Percentiles rank a stretch among this genome's conserved stretches.
Conservation (phyloP, 2,329 filamentous ascomycete genomes). For the Lomentospora prolificans region DNA sequence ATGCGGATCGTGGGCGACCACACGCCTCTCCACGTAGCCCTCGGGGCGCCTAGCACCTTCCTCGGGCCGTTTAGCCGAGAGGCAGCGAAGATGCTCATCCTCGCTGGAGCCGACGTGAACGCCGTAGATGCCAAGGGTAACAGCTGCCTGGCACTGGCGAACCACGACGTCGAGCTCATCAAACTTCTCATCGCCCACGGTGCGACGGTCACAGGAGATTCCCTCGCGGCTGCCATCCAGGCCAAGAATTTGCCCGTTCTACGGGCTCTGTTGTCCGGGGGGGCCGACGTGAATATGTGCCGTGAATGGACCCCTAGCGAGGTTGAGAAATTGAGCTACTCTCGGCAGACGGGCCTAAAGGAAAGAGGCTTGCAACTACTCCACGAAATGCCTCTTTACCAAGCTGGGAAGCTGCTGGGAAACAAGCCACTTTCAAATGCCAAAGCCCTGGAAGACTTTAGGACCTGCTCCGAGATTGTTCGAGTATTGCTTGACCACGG, state of each 20-base stretch:
- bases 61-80: slow-evolving; percentile 10
- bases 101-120: slow-evolving; percentile 9
- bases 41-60: not conserved
- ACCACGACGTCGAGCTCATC: slow-evolving; percentile 6
- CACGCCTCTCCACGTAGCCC: slow-evolving; percentile 10
- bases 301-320: slow-evolving; percentile 4
- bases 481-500: slow-evolving; percentile 16
- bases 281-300: slow-evolving; percentile 11
- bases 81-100: slow-evolving; percentile 12
- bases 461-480: too few species aligned
- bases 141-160: slow-evolving; percentile 10
- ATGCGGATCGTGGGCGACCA: not conserved
- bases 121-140: slow-evolving; percentile 7
- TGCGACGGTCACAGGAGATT: slow-evolving; percentile 9
- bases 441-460: too few species aligned
- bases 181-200: slow-evolving; percentile 8
- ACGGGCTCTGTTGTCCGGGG: slow-evolving; percentile 11
- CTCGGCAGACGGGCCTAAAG: not conserved
- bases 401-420: slow-evolving; percentile 11
- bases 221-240: slow-evolving; percentile 13
- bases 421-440: too few species aligned
- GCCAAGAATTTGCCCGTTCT: slow-evolving; percentile 4
- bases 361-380: not conserved
- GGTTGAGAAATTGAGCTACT: not conserved
- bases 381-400: too few species aligned